Evolutionary conservation across 768 basidiomycete genomes (phyloP), one percentile per base, ranked within the genome.

Genomic region (Calocybe gangraenosa): DNA sequence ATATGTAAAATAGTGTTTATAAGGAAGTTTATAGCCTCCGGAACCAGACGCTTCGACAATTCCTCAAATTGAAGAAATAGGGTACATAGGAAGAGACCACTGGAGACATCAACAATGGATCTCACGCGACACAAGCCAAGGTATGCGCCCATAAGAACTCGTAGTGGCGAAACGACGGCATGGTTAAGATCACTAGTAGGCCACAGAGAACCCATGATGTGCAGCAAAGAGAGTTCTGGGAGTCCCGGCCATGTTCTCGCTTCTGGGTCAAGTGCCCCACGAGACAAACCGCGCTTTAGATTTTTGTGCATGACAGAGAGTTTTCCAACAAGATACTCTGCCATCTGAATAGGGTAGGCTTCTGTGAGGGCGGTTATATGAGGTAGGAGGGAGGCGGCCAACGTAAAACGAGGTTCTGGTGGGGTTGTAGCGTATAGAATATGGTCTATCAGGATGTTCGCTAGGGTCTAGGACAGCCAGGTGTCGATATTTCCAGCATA

Each of bases 181-280:
- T 99, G 94, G 41, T 84, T 85, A 66, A 95, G 76, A 65, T 99
- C 96, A 60, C 92, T 95, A 2, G 93, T 92, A 2, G 93, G 87
- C 94, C 94, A 99, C 28, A 88, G 68, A 11, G 73, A 67, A 3
- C 92, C 92, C 40, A 91, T 76, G 31, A 93, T 62, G 18, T 93
- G 82, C 22, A 98, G 69, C 2, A 99, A 70, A 0, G 77, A 70
- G 15, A 99, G 72, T 62, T 99, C 96, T 3, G 91, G 67, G 3
- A 82, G 62, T 21, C 87, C 85, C 5, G 96, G 95, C 84, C 91
- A 98, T 0, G 92, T 97, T 67, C 79, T 88, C 2, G 90, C 73
- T 7, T 78, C 70, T 0, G 62, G 62, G 19, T 75, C 67, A 11
- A 78, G 67, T 0, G 88, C 69, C 1, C 89, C 91, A 6, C 73